A percentile compares a stretch with the other conserved stretches of the same genome.
Evolutionary conservation across 192 early-diverging fungal genomes (phyloP).

Genomic region (Coemansia biformis): DNA sequence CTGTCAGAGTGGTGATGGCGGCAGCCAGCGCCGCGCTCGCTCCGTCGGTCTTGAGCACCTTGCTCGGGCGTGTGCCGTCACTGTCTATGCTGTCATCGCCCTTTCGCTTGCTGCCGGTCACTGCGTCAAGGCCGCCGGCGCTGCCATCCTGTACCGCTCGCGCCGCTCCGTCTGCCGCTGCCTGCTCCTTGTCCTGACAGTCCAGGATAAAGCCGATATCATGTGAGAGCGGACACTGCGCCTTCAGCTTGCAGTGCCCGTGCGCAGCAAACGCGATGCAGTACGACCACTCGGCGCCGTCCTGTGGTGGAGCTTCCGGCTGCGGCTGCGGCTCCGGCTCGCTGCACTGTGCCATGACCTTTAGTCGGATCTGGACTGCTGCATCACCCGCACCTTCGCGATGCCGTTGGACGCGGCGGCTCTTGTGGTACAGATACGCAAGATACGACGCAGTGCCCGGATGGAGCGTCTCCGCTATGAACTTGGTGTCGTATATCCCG

Average conservation of each 20-base stretch:
- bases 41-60: conserved; percentile 7
- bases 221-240: conserved; percentile 68
- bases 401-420: conserved; percentile 25
- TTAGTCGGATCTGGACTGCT: conserved; percentile 20
- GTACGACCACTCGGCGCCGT: conserved; percentile 36
- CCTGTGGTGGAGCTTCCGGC: not conserved
- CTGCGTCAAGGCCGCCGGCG: too few species aligned
- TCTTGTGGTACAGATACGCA: conserved; percentile 44
- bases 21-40: not conserved
- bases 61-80: conserved; percentile 6
- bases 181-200: conserved; percentile 36
- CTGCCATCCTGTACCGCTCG: too few species aligned
- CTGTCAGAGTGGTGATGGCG: too few species aligned
- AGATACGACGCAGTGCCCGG: conserved; percentile 29
- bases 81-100: not conserved
- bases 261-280: conserved; percentile 82
- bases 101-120: conserved; percentile 15
- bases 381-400: conserved; percentile 13
- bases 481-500: conserved; percentile 93
- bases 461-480: conserved; percentile 52
- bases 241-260: conserved; percentile 70
- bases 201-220: conserved; percentile 88
- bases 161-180: not conserved
- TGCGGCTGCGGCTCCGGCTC: conserved; percentile 2
- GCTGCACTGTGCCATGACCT: not conserved